These are phyloP conservation scores for Backusella morwellensis DNA, from an alignment of 192 early-diverging fungal genomes.

Conservation along the genomic window DNA sequence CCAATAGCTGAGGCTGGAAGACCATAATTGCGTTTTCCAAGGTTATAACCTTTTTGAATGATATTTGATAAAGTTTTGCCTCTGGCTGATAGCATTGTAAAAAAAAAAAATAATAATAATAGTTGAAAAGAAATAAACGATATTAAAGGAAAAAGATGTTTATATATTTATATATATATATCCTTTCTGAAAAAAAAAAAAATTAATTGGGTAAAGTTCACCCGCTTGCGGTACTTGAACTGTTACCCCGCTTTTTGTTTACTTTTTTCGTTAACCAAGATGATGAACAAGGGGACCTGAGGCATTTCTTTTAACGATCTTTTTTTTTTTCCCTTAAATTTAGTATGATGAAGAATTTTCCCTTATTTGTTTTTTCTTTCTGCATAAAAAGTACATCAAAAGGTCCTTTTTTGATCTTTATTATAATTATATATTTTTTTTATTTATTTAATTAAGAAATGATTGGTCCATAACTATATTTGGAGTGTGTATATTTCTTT, in stretches of 20 bases:
- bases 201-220: neutral
- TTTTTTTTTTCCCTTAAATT: neutral
- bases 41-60: neutral
- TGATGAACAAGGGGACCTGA: neutral
- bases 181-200: neutral
- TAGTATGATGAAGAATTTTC: neutral
- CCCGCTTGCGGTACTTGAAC: neutral
- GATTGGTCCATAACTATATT: constrained; percentile 1
- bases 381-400: neutral
- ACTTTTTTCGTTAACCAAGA: neutral
- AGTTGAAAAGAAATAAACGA: neutral
- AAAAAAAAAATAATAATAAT: neutral
- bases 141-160: neutral
- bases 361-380: neutral
- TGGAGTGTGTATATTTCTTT: constrained; percentile 6
- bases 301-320: neutral
- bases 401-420: neutral
- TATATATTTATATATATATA: neutral
- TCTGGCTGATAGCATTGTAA: neutral
- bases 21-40: constrained; percentile 11
- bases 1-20: constrained; percentile 12
- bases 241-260: neutral
- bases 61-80: neutral
- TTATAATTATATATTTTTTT: neutral
- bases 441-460: neutral